Percentiles rank a stretch among this genome's conserved stretches.
Evolutionary conservation across 2,329 filamentous ascomycete genomes (phyloP).

Genomic region (Ophiocordyceps unilateralis): DNA sequence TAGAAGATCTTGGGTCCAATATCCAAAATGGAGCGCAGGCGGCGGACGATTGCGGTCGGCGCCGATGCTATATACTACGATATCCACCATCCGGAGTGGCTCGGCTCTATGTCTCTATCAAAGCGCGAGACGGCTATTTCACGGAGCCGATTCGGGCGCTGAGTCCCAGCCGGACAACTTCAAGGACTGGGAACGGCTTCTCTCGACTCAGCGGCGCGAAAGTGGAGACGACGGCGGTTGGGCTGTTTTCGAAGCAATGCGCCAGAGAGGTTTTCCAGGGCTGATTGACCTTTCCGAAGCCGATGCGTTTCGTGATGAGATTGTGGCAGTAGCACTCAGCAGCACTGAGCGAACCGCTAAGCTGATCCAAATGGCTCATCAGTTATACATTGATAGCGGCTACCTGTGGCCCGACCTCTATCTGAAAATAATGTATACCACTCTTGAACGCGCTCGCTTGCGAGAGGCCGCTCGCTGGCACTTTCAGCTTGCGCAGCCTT

Average conservation of each 20-base stretch:
- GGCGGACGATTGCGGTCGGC: not conserved
- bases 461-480: slow-evolving; percentile 29
- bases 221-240: slow-evolving; percentile 11
- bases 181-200: slow-evolving; percentile 6
- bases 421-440: slow-evolving; percentile 24
- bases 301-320: slow-evolving; percentile 11
- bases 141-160: not conserved
- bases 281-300: slow-evolving; percentile 9
- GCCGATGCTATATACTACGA: not conserved
- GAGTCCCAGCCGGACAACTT: slow-evolving; percentile 4
- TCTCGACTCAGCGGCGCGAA: slow-evolving; percentile 6
- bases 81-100: not conserved
- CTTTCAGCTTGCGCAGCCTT: slow-evolving; percentile 22
- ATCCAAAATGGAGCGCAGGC: not conserved
- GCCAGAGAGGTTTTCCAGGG: slow-evolving; percentile 3
- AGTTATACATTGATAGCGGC: slow-evolving; percentile 18
- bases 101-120: not conserved
- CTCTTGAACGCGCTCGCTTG: slow-evolving; percentile 21
- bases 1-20: too few relatives aligned
- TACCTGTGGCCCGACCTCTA: slow-evolving; percentile 34
- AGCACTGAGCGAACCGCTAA: slow-evolving; percentile 9
- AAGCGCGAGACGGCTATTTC: not conserved
- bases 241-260: slow-evolving; percentile 10
- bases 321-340: slow-evolving; percentile 13
- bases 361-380: slow-evolving; percentile 10